Conservation (phyloP, 192 early-diverging fungal species). For the Powellomyces hirtus region DNA sequence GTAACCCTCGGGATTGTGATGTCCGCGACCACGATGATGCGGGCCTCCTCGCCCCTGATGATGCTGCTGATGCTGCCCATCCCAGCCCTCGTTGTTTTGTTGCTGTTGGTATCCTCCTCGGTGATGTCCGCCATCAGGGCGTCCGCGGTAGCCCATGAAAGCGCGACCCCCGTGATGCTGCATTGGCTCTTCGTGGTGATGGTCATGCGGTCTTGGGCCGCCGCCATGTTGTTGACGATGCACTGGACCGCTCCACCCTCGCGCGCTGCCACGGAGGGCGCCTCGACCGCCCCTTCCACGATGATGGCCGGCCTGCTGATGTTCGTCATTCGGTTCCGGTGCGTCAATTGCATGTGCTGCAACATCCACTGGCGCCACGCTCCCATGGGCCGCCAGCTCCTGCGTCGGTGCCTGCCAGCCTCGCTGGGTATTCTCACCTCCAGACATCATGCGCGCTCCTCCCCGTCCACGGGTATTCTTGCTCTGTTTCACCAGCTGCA, state of each 20-base stretch:
- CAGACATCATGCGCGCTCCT: not conserved
- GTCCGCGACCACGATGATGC: not conserved
- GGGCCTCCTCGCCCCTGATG: not conserved
- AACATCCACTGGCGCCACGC: not conserved
- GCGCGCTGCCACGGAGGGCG: no score
- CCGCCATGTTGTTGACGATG: no score
- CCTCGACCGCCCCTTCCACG: no score
- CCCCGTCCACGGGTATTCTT: not conserved
- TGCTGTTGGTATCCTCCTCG: no score
- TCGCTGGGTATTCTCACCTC: not conserved
- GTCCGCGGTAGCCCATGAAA: no score
- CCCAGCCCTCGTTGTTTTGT: not conserved
- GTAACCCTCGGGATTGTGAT: not conserved
- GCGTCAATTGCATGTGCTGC: not conserved
- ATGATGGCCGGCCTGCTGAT: no score
- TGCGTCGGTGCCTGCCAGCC: not conserved
- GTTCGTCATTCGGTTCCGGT: not conserved
- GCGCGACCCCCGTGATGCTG: no score
- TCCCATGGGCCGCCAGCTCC: not conserved
- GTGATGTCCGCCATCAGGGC: no score
- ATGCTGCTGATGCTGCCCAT: not conserved
- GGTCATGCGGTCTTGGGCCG: no score
- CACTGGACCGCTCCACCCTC: no score
- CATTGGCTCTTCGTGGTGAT: no score
- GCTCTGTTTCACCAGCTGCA: conserved; percentile 8